These are phyloP conservation scores for Lolium perenne DNA, from an alignment of 176 grass and related monocot genomes.

Conservation along the genomic window DNA sequence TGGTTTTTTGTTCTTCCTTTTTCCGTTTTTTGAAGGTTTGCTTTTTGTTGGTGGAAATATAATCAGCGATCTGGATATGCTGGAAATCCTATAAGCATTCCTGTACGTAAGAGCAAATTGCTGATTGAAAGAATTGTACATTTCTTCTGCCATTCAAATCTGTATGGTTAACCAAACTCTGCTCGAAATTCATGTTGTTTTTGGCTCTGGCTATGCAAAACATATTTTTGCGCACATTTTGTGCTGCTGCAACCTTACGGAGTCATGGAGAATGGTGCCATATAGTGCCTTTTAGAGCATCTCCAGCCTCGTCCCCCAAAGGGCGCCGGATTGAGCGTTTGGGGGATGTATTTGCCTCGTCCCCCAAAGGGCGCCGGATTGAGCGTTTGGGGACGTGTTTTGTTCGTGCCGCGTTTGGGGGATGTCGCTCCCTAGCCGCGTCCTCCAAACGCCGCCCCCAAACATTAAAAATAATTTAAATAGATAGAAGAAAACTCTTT, in stretches of 20 bases:
- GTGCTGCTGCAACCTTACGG: not conserved
- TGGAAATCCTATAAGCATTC: constrained; percentile 48
- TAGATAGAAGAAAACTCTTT: no score
- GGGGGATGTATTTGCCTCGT: no score
- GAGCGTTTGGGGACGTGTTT: no score
- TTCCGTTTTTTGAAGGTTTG: constrained; percentile 42
- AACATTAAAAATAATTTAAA: no score
- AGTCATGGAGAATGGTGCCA: not conserved
- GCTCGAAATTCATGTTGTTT: not conserved
- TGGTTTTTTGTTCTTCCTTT: not conserved
- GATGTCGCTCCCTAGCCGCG: no score
- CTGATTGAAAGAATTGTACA: constrained; percentile 58
- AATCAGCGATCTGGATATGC: constrained; percentile 39
- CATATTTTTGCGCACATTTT: not conserved
- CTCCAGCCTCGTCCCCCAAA: no score
- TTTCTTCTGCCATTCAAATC: constrained; percentile 37
- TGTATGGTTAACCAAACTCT: not conserved
- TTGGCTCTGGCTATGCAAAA: not conserved
- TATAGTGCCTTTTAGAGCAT: not conserved
- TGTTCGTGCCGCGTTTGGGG: no score
- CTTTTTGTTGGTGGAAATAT: constrained; percentile 39
- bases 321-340: no score
- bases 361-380: no score
- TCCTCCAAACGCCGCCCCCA: no score
- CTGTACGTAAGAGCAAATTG: constrained; percentile 32